Evolutionary conservation across 2,329 filamentous ascomycete species (phyloP), one percentile per base, ranked within the genome.

Genomic region (Fusarium solani-melongenae): DNA sequence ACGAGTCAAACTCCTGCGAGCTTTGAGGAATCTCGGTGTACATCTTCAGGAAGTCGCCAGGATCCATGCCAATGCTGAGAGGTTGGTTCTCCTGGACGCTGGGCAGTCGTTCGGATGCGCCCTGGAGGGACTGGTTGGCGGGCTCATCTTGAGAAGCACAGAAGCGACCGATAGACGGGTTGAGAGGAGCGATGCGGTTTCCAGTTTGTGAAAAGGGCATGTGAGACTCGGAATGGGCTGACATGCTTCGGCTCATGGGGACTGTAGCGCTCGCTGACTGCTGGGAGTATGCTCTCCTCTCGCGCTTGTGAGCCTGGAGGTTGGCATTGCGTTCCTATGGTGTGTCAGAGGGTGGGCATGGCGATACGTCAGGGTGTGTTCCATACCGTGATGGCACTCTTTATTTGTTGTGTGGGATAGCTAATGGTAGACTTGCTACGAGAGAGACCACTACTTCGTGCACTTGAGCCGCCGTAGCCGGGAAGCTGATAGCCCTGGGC

Each of bases 181-280:
- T 77, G 29, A 79, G 64, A 15, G 78, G 75, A 4, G 83, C 80
- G 71, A 84, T 79, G 63, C 80, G 80, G 58, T 73, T 75, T 55
- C 78, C 77, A 36, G 77, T 80, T 62, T 77, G 74, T 72, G 78
- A 67, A 79, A 86, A 86, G 38, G 84, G 83, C 55, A 82, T 82
- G 31, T 82, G 72, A 41, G 79, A 76, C 29, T 83, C 82, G 11
- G 85, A 85, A 34, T 82, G 79, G 72, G 81, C 84, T 41, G 86
- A 88, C 15, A 80, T 78, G 62, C 81, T 83, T 64, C 86, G 85
- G 74, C 82, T 81, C 86, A 88, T 88, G 69, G 80, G 79, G 33
- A 82, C 80, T 1, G 81, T 79, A 10, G 78, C 69, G 14, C 79
- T 66, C 34, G 31, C 31, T 1, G 76, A 71, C 63, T 81, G 79